Conservation (phyloP, 306 rosid species). For the Quercus parvula region DNA sequence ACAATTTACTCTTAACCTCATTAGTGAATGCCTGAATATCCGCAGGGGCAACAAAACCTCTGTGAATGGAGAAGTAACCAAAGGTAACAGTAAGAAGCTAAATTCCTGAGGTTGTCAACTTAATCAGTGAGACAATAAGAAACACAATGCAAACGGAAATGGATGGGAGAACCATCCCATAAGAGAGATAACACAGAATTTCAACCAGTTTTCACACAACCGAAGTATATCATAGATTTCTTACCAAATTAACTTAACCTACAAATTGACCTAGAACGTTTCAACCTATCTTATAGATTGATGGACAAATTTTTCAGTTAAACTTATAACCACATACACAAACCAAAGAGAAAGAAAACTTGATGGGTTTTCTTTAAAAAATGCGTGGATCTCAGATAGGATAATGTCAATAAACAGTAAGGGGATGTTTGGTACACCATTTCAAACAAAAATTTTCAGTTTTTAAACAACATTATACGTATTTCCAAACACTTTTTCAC, state of each 20-base stretch:
- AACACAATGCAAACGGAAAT: conserved; percentile 8
- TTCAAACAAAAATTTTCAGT: too few relatives aligned
- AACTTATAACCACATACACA: too few relatives aligned
- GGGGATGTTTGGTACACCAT: too few relatives aligned
- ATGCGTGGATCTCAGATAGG: too few relatives aligned
- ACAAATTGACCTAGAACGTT: too few relatives aligned
- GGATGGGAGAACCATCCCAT: background rate
- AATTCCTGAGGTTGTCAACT: conserved; percentile 6
- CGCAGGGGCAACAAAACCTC: conserved; percentile 94
- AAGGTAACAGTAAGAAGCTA: conserved; percentile 18
- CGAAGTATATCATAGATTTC: background rate
- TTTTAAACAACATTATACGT: too few relatives aligned
- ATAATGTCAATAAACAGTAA: too few relatives aligned
- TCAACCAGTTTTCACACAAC: background rate
- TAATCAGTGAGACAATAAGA: conserved; percentile 13
- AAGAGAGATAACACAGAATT: background rate
- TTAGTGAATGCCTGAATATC: conserved; percentile 83
- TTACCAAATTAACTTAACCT: background rate
- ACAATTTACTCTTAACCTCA: conserved; percentile 66
- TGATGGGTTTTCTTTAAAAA: too few relatives aligned
- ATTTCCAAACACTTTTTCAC: too few relatives aligned
- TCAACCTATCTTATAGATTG: too few relatives aligned
- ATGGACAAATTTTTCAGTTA: too few relatives aligned
- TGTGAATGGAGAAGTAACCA: conserved; percentile 37
- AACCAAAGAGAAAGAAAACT: too few relatives aligned